Evolutionary conservation across 2,329 filamentous ascomycete genomes (phyloP).

Genomic region (Chalaropsis ovoidea): DNA sequence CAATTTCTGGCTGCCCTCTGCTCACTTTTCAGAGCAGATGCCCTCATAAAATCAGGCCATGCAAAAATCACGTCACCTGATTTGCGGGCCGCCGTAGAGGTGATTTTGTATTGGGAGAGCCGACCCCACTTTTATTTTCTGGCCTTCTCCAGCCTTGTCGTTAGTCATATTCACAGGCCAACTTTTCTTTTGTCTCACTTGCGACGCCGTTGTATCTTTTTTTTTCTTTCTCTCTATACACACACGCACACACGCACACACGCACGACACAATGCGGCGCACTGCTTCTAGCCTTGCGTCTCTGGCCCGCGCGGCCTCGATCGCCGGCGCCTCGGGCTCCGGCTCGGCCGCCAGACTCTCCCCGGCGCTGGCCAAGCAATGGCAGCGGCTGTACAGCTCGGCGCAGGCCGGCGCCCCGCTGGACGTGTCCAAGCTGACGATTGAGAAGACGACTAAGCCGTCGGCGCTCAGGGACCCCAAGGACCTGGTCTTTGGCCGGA

Average conservation of each 20-base stretch:
- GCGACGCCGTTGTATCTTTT: neutral
- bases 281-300: constrained; percentile 21
- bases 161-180: neutral
- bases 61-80: neutral
- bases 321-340: neutral
- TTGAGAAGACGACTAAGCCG: constrained; percentile 65
- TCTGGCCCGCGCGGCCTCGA: constrained; percentile 16
- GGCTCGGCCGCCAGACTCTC: constrained; percentile 7
- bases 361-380: constrained; percentile 9
- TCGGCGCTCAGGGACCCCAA: constrained; percentile 64
- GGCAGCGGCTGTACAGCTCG: constrained; percentile 27
- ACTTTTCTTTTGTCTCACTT: neutral
- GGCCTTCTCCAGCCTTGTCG: neutral
- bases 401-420: constrained; percentile 51
- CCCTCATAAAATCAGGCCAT: neutral
- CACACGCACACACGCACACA: neutral
- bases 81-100: neutral
- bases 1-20: neutral
- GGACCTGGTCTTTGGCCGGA: constrained; percentile 78
- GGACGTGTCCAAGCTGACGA: constrained; percentile 63
- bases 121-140: constrained; percentile 2
- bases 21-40: neutral
- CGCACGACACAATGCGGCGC: constrained; percentile 20
- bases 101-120: neutral
- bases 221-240: neutral